Conservation (phyloP, 2,329 filamentous ascomycete genomes). For the Colletotrichum kahawae region DNA sequence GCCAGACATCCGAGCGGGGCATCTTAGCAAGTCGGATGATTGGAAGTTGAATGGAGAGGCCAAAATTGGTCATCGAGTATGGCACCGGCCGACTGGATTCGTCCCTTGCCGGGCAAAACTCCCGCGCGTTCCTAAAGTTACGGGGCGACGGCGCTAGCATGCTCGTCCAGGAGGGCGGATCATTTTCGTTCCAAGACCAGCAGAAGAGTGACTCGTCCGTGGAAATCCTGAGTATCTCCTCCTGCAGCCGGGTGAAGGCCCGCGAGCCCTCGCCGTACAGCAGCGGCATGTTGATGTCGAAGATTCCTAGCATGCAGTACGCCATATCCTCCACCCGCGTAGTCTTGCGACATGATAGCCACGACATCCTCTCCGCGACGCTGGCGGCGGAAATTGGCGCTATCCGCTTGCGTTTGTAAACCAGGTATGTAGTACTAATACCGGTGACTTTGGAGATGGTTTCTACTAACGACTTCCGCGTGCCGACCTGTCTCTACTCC, state of each 20-base stretch:
- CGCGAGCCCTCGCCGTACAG: slow-evolving; percentile 32
- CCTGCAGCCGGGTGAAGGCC: slow-evolving; percentile 27
- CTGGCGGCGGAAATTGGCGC: slow-evolving; percentile 13
- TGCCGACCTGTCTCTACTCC: slow-evolving; percentile 4
- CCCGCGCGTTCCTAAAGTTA: not conserved
- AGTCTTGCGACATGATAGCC: slow-evolving; percentile 29
- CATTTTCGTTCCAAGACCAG: slow-evolving; percentile 15
- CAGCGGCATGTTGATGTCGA: slow-evolving; percentile 32
- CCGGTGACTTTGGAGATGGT: not conserved
- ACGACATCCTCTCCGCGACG: slow-evolving; percentile 33
- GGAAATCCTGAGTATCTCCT: slow-evolving; percentile 14
- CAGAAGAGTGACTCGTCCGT: slow-evolving; percentile 18
- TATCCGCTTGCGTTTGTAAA: not conserved
- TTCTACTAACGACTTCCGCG: not conserved
- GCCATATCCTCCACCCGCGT: slow-evolving; percentile 29
- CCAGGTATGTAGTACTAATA: not conserved
- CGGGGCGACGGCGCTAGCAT: slow-evolving; percentile 13
- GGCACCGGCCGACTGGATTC: not conserved
- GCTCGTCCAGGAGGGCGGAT: slow-evolving; percentile 1
- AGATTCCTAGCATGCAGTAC: slow-evolving; percentile 33
- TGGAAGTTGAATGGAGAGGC: slow-evolving; percentile 5
- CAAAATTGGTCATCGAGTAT: slow-evolving; percentile 18
- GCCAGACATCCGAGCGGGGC: not conserved
- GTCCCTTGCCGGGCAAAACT: not conserved
- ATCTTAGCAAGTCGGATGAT: not conserved